Evolutionary conservation across 441 rosid species (phyloP), one percentile per base, ranked within the genome.

Genomic region (Populus hybrid): DNA sequence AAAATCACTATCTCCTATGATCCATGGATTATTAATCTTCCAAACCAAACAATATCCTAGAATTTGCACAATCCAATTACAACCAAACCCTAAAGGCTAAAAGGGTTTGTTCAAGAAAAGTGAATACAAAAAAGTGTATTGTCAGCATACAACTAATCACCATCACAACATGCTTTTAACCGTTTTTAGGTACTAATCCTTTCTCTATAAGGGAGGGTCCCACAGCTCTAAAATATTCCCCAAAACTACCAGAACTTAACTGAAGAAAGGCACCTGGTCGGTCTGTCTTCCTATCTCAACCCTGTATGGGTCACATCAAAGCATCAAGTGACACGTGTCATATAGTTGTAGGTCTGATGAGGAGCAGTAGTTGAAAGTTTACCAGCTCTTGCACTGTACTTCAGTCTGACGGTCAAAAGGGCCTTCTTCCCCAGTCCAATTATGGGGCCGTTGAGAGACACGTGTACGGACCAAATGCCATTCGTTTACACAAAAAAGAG

Each of bases 161-260:
- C 8, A 30, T 32, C 34, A 38, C 26, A 50, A 8, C 64, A 53
- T 35, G 64, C 28, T 64, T 5, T 2, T 21, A 78, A 74, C 82
- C 76, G 77, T 80, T 76, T 75, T 75, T 61, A 16, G 79, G 81
- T 67, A 70, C 1, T 21, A 50, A 84, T 72, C 77, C 30, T 68
- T 68, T 79, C 24, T 66, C 50, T 2, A 2, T 20, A 24, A 46
- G 67, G 74, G 32, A 5, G 32, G 64, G 70, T 36, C 57, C 57
- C 1, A 50, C 57, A 14, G 57, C 20, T 50, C 20, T 4, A 50
- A 1, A 50, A 16, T 50, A 50, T 50, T 16, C 57, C 57, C 57
- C 57, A 5, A 14, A 50, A 50, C 18, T 50, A 50, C 57, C 57
- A 50, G 57, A 50, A 50, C 57, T 42, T 61, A 20, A 12, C 23